A percentile compares a stretch with the other conserved stretches of the same genome.
Evolutionary conservation across 441 rosid species (phyloP).

Genomic region (Gossypium schwendimanii): DNA sequence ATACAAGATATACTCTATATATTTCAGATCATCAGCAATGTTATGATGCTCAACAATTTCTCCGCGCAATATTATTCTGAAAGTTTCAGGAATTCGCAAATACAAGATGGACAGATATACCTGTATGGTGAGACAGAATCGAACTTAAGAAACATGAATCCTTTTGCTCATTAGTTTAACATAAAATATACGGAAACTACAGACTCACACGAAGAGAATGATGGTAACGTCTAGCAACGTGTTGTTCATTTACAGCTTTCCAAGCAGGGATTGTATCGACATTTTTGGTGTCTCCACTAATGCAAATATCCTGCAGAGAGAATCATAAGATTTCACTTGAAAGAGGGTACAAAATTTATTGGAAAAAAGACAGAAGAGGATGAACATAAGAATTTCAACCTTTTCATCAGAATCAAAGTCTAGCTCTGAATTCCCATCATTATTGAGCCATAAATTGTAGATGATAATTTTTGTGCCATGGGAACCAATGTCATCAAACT

Average conservation of each 20-base stretch:
- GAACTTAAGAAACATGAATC: conserved; percentile 12
- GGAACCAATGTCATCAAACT: conserved; percentile 69
- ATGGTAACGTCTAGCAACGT: conserved; percentile 52
- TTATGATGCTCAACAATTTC: conserved; percentile 66
- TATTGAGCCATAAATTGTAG: conserved; percentile 76
- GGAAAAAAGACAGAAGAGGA: background rate
- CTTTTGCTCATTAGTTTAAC: background rate
- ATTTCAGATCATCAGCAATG: conserved; percentile 78
- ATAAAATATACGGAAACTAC: conserved; percentile 6
- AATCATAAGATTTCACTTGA: conserved; percentile 13
- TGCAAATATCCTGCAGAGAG: conserved; percentile 62
- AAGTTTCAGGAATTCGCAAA: conserved; percentile 69
- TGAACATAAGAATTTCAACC: conserved; percentile 34
- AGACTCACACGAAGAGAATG: conserved; percentile 76
- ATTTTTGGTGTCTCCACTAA: conserved; percentile 51
- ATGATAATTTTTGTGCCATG: conserved; percentile 86
- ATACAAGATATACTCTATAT: conserved; percentile 70
- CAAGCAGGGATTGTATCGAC: conserved; percentile 31
- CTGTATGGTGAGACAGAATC: conserved; percentile 32
- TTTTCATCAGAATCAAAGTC: conserved; percentile 62
- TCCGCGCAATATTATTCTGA: conserved; percentile 71
- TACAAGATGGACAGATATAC: conserved; percentile 79
- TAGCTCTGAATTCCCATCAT: conserved; percentile 62
- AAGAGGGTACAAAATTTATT: conserved; percentile 11
- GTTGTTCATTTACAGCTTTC: conserved; percentile 54